Evolutionary conservation across 192 early-diverging fungal genomes (phyloP).

Genomic region (Coemansia sp.): DNA sequence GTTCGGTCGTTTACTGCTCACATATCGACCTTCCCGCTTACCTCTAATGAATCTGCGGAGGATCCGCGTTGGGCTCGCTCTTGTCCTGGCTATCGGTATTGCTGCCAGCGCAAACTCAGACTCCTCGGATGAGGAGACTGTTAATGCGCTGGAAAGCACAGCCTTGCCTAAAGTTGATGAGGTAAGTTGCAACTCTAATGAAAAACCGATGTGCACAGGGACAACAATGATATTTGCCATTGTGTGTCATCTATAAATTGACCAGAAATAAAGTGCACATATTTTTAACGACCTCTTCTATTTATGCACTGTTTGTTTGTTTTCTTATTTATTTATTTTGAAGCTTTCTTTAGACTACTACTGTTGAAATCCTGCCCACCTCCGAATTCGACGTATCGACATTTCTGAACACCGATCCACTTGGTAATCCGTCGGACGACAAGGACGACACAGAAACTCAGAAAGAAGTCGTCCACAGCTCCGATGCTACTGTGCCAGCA

Average conservation of each 20-base stretch:
- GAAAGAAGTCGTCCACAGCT: no score
- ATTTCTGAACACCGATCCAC: not conserved
- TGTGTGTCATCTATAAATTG: slow-evolving; percentile 2
- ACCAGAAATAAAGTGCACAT: not conserved
- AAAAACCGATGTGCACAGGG: not conserved
- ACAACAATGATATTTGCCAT: not conserved
- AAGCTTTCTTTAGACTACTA: not conserved
- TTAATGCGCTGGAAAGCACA: not conserved
- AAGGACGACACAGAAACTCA: not conserved
- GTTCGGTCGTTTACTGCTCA: not conserved
- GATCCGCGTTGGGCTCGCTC: slow-evolving; percentile 38
- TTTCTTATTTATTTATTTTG: not conserved
- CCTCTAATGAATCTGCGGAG: slow-evolving; percentile 32
- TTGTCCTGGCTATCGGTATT: slow-evolving; percentile 30
- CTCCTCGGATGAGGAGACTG: not conserved
- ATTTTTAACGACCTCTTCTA: not conserved
- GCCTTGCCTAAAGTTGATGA: not conserved
- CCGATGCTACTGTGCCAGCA: no score
- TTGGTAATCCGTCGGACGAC: not conserved
- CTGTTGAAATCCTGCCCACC: not conserved
- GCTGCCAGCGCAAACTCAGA: slow-evolving; percentile 11
- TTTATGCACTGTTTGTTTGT: not conserved
- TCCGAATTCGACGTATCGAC: not conserved
- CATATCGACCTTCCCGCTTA: not conserved
- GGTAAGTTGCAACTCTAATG: not conserved